Evolutionary conservation across 2,329 filamentous ascomycete species (phyloP).

Genomic region (Xylariaceae sp.): DNA sequence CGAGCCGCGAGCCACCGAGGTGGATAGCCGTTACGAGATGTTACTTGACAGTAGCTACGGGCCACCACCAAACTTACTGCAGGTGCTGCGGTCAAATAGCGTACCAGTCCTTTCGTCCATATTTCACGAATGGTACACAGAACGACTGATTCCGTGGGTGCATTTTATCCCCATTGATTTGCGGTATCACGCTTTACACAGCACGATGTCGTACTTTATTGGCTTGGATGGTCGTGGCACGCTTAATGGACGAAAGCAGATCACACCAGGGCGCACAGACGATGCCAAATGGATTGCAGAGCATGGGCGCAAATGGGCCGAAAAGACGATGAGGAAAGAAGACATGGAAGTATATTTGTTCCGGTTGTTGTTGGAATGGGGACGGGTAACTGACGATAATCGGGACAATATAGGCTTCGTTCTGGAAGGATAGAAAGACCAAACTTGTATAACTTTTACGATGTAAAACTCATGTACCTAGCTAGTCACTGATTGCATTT

Average conservation of each 20-base stretch:
- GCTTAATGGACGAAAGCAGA: constrained; percentile 53
- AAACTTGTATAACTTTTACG: background rate
- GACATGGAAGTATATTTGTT: constrained; percentile 87
- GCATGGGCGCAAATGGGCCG: constrained; percentile 70
- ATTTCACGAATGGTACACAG: constrained; percentile 82
- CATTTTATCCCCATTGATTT: constrained; percentile 83
- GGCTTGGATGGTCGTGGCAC: constrained; percentile 57
- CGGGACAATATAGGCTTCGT: constrained; percentile 54
- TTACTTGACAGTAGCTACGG: constrained; percentile 75
- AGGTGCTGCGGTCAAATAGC: constrained; percentile 69
- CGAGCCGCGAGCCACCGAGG: constrained; percentile 61
- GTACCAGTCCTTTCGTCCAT: constrained; percentile 75
- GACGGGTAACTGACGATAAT: constrained; percentile 68
- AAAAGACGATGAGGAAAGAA: constrained; percentile 67
- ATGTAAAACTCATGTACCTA: too few species aligned
- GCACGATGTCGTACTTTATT: constrained; percentile 75
- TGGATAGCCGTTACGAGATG: constrained; percentile 73
- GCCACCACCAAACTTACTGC: constrained; percentile 64
- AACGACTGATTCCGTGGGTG: constrained; percentile 75
- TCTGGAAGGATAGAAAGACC: constrained; percentile 6
- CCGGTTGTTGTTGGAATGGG: constrained; percentile 79
- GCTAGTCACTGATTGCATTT: too few species aligned
- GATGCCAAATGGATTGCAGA: constrained; percentile 72
- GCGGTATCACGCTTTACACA: constrained; percentile 75
- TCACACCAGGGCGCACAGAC: constrained; percentile 55